Percentiles rank a stretch among this genome's conserved stretches.
Evolutionary conservation across 768 basidiomycete genomes (phyloP).

Genomic region (Suillus placidus): DNA sequence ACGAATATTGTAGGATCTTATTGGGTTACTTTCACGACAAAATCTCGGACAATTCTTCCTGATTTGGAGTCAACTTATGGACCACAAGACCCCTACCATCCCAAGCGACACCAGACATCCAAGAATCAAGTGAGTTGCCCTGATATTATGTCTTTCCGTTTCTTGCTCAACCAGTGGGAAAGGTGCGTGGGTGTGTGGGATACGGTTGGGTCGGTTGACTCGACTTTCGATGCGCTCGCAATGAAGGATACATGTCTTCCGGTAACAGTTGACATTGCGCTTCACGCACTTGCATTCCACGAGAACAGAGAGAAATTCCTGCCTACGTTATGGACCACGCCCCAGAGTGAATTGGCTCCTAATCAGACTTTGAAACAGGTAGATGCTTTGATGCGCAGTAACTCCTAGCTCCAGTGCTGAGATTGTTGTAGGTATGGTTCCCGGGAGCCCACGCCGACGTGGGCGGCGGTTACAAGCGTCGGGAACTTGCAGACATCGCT

Average conservation of each 20-base stretch:
- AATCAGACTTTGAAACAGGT: conserved; percentile 21
- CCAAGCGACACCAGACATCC: background rate
- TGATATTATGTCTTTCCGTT: background rate
- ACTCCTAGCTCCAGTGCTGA: background rate
- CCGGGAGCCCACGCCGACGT: conserved; percentile 27
- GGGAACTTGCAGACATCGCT: conserved; percentile 20
- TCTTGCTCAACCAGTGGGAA: background rate
- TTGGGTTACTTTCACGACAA: conserved; percentile 20
- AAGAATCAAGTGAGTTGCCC: background rate
- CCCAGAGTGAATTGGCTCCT: background rate
- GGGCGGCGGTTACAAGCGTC: conserved; percentile 19
- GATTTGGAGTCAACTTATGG: conserved; percentile 15
- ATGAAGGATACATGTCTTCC: conserved; percentile 22
- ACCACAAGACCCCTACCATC: conserved; percentile 10
- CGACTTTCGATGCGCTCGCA: conserved; percentile 13
- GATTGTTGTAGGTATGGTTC: conserved; percentile 27
- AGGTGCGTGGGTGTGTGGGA: conserved; percentile 27
- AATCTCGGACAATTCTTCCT: conserved; percentile 17
- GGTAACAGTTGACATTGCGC: conserved; percentile 19
- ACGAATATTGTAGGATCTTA: conserved; percentile 14
- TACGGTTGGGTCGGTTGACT: conserved; percentile 22
- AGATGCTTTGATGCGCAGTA: background rate
- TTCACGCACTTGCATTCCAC: conserved; percentile 32
- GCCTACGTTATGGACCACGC: conserved; percentile 22
- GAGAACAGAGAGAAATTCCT: conserved; percentile 28